Evolutionary conservation across 805 yeast species (phyloP).

Genomic region (Henningerozyma blattae): DNA sequence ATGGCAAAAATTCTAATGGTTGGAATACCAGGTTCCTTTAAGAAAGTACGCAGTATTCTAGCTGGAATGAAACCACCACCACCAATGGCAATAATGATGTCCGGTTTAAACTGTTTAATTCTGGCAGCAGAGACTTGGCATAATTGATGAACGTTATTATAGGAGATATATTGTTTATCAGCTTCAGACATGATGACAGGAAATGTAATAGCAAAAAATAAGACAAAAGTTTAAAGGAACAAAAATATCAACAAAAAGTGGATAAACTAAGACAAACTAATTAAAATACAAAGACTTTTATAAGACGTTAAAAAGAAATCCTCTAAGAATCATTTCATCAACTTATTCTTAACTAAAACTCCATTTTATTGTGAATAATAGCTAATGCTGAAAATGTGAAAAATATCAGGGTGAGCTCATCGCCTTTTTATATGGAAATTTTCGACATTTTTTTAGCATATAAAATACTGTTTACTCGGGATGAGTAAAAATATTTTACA

Average conservation of each 20-base stretch:
- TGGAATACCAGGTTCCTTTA: constrained; percentile 78
- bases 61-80: constrained; percentile 99
- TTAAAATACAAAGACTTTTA: background rate
- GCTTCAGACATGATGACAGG: constrained; percentile 16
- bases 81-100: constrained; percentile 88
- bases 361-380: background rate
- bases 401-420: too few species aligned
- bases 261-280: constrained; percentile 1
- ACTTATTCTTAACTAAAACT: background rate
- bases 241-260: background rate
- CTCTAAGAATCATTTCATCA: too few species aligned
- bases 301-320: background rate
- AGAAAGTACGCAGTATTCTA: constrained; percentile 83
- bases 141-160: constrained; percentile 69
- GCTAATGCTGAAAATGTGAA: background rate
- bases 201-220: background rate
- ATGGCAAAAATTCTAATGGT: constrained; percentile 92
- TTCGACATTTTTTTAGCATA: too few species aligned
- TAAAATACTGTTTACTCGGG: too few species aligned
- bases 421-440: too few species aligned
- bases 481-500: too few species aligned
- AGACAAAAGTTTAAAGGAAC: background rate
- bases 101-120: constrained; percentile 67
- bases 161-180: constrained; percentile 59
- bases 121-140: constrained; percentile 52